phyloP scores from a whole-genome alignment of 2,329 filamentous ascomycete species.

The Cercospora sp. region DNA sequence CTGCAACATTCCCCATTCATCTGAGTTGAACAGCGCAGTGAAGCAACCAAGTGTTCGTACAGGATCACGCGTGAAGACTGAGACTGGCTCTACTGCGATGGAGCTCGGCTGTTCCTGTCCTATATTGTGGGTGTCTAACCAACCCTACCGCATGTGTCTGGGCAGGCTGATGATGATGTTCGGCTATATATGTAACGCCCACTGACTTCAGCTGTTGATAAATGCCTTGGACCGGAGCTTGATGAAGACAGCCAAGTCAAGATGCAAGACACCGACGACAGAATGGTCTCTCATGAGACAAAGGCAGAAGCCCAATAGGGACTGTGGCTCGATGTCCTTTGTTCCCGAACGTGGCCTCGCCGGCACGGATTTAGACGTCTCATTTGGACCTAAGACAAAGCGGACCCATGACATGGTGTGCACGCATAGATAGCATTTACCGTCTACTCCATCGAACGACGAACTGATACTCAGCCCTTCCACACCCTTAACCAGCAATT shows the following conservation, averaged over 20 bases:
- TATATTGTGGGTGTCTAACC: neutral
- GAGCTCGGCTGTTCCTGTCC: neutral
- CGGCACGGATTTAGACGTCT: constrained; percentile 18
- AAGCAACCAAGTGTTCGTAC: neutral
- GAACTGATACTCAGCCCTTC: neutral
- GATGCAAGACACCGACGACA: neutral
- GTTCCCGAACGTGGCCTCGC: neutral
- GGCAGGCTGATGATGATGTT: neutral
- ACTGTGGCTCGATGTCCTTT: neutral
- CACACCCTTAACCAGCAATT: neutral
- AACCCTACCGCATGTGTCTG: neutral
- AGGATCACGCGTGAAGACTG: neutral
- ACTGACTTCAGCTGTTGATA: neutral
- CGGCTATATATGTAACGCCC: neutral
- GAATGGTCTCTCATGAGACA: neutral
- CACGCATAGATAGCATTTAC: neutral
- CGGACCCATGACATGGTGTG: constrained; percentile 3
- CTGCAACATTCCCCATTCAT: neutral
- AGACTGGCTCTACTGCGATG: neutral
- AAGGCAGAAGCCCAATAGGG: neutral
- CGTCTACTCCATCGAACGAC: neutral
- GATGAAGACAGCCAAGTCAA: neutral
- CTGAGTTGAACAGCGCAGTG: neutral
- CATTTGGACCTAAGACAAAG: constrained; percentile 19
- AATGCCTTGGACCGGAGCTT: neutral